phyloP scores from a whole-genome alignment of 305 asterid species.

The Euphrasia arctica region DNA sequence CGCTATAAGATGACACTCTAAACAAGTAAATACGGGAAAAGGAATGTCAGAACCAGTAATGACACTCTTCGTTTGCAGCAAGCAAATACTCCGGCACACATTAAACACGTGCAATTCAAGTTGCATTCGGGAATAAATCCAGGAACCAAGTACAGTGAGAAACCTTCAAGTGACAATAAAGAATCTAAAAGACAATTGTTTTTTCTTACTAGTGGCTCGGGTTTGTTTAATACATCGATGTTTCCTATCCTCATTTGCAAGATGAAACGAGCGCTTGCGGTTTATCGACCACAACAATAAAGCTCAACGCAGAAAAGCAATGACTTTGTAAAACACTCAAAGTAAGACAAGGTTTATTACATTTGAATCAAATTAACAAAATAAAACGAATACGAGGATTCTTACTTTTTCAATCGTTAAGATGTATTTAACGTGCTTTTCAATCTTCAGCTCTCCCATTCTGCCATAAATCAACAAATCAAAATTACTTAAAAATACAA shows the following conservation, averaged over 20 bases:
- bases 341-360: background rate
- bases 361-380: background rate
- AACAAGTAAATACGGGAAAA: background rate
- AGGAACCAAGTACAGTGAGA: background rate
- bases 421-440: constrained; percentile 35
- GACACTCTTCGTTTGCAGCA: background rate
- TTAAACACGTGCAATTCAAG: background rate
- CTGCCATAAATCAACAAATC: constrained; percentile 22
- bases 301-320: background rate
- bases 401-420: constrained; percentile 36
- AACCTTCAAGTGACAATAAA: background rate
- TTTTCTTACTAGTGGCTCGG: background rate
- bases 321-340: background rate
- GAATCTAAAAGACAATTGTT: background rate
- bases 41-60: background rate
- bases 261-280: background rate
- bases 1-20: background rate
- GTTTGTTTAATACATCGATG: background rate
- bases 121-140: background rate
- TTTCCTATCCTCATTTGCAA: background rate
- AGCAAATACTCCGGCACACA: background rate
- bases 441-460: constrained; percentile 37
- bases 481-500: background rate
- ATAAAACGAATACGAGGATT: background rate
- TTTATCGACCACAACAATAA: background rate